A percentile compares a stretch with the other conserved stretches of the same genome.
phyloP scores from a whole-genome alignment of 805 yeast genomes.

The Cyberlindnera subsufficiens region DNA sequence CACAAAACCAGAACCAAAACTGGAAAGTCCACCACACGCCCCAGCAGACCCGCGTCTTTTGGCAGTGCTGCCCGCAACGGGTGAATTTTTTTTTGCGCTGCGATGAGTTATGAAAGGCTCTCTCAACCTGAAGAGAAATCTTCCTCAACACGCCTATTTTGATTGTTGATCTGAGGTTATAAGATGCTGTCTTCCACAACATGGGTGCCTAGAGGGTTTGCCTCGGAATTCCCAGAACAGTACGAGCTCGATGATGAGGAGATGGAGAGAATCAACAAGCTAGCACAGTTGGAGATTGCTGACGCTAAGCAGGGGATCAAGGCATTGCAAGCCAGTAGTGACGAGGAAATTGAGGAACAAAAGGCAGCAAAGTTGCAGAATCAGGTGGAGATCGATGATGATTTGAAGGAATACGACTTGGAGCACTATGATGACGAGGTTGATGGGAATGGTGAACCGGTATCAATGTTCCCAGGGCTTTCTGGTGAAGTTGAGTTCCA shows the following conservation, averaged over 20 bases:
- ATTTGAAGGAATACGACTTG: constrained; percentile 79
- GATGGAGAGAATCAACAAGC: constrained; percentile 79
- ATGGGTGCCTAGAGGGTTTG: constrained; percentile 96
- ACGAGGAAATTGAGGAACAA: constrained; percentile 5
- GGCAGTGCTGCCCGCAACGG: background rate
- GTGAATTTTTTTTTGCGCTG: background rate
- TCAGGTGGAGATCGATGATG: constrained; percentile 70
- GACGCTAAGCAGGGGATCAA: constrained; percentile 68
- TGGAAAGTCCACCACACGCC: background rate
- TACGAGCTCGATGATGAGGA: constrained; percentile 89
- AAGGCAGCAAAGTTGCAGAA: constrained; percentile 20
- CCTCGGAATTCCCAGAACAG: constrained; percentile 86
- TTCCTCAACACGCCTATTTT: too few species aligned
- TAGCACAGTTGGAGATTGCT: constrained; percentile 77
- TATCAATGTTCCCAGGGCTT: constrained; percentile 69
- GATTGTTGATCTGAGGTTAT: too few species aligned
- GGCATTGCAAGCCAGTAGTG: constrained; percentile 30
- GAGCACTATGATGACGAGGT: constrained; percentile 74
- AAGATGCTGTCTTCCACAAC: constrained; percentile 82
- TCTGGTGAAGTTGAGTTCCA: constrained; percentile 55
- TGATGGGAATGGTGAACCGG: constrained; percentile 48
- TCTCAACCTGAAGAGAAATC: too few species aligned
- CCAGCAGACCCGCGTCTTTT: background rate
- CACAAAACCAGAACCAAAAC: too few species aligned
- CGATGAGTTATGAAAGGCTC: background rate